Evolutionary conservation across 371 early-diverging fungal species (phyloP).

Genomic region (Parasitella parasitica): DNA sequence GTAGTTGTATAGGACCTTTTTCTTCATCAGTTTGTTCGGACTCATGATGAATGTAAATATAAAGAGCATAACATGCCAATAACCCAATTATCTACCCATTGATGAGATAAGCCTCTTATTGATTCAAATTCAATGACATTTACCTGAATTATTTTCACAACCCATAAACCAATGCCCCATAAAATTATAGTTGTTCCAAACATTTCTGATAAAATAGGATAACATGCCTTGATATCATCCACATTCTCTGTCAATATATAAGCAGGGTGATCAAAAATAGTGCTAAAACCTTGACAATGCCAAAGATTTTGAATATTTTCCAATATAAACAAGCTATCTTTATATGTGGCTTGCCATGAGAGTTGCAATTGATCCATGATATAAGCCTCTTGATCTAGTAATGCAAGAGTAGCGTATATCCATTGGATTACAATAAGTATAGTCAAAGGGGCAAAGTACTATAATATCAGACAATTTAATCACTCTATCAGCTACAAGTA

Average conservation of each 20-base stretch:
- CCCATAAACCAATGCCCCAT: conserved; percentile 11
- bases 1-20: neutral
- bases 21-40: neutral
- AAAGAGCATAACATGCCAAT: conserved; percentile 5
- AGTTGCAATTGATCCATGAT: conserved; percentile 4
- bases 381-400: conserved; percentile 1
- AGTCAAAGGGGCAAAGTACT: conserved; percentile 7
- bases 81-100: conserved; percentile 1
- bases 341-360: conserved; percentile 5
- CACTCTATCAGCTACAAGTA: no score
- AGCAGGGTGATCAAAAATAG: neutral
- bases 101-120: neutral
- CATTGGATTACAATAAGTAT: conserved; percentile 2
- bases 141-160: conserved; percentile 10
- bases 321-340: neutral
- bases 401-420: conserved; percentile 1
- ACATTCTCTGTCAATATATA: neutral
- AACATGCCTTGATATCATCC: neutral
- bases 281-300: conserved; percentile 9
- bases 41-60: neutral
- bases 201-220: neutral
- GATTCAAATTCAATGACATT: neutral
- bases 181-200: conserved; percentile 5
- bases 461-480: no score
- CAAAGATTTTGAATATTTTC: conserved; percentile 6